Percentiles rank a stretch among this genome's conserved stretches.
phyloP scores from a whole-genome alignment of 140 eudicot species.

The Stevia rebaudiana region DNA sequence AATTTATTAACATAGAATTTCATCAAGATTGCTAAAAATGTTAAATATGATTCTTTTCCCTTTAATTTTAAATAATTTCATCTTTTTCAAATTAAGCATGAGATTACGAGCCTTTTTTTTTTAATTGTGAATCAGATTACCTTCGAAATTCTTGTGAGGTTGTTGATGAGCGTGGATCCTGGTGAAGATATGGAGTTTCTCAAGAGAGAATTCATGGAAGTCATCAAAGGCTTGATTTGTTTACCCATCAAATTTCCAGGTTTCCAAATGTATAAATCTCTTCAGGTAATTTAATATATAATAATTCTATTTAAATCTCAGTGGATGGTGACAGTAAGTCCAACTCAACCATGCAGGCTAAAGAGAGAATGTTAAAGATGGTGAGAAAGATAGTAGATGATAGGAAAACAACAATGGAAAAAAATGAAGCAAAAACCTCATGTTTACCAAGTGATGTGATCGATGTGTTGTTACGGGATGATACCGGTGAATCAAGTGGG shows the following conservation, averaged over 20 bases:
- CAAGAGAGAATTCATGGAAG: constrained; percentile 69
- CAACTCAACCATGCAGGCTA: constrained; percentile 51
- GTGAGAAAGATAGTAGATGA: constrained; percentile 56
- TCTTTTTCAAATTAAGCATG: neutral
- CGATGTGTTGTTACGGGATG: constrained; percentile 68
- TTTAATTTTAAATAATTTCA: neutral
- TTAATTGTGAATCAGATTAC: constrained; percentile 45
- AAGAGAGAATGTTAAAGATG: constrained; percentile 55
- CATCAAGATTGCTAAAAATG: constrained; percentile 8
- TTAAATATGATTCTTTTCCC: neutral
- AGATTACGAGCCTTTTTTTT: neutral
- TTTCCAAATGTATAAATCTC: constrained; percentile 73
- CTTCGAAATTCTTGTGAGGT: constrained; percentile 64
- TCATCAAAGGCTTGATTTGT: constrained; percentile 85
- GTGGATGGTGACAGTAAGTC: neutral
- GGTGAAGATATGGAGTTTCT: constrained; percentile 84
- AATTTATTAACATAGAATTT: neutral
- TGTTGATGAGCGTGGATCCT: constrained; percentile 65
- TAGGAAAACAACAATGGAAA: constrained; percentile 49
- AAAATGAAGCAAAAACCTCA: constrained; percentile 14
- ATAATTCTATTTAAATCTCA: neutral
- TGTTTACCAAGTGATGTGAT: constrained; percentile 49
- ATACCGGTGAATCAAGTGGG: constrained; percentile 52
- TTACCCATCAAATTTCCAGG: constrained; percentile 87
- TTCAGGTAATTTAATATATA: constrained; percentile 45